Evolutionary conservation across 495 filamentous ascomycete genomes (phyloP).

Genomic region (Hypoxylon fragiforme): DNA sequence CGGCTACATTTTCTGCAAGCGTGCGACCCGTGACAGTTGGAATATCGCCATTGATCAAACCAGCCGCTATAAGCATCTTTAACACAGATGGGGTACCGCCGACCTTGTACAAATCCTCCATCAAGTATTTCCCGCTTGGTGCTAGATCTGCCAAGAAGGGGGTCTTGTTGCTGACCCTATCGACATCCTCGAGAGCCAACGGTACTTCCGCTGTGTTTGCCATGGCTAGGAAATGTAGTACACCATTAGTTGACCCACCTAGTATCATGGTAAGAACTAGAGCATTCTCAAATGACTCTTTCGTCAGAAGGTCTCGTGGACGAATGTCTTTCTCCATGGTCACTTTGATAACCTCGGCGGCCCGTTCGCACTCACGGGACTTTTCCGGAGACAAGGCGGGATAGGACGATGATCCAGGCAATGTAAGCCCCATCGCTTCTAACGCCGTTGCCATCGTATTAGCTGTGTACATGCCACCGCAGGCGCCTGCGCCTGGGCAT

Average conservation of each 20-base stretch:
- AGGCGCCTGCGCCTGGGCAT: constrained; percentile 91
- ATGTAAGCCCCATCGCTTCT: constrained; percentile 89
- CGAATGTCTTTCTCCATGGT: constrained; percentile 86
- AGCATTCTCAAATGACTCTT: constrained; percentile 88
- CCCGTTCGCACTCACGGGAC: constrained; percentile 86
- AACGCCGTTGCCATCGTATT: constrained; percentile 98
- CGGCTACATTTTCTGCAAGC: constrained; percentile 81
- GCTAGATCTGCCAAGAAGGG: constrained; percentile 94
- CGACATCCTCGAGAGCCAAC: constrained; percentile 84
- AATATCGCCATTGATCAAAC: constrained; percentile 80
- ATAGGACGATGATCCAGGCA: constrained; percentile 89
- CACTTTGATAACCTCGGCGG: constrained; percentile 79
- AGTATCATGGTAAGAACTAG: constrained; percentile 91
- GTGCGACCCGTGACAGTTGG: constrained; percentile 92
- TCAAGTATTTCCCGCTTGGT: constrained; percentile 83
- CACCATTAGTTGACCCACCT: constrained; percentile 88
- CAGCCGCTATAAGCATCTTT: constrained; percentile 84
- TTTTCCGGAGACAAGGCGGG: constrained; percentile 88
- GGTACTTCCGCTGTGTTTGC: constrained; percentile 84
- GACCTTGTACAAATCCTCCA: constrained; percentile 94
- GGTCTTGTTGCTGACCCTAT: constrained; percentile 84
- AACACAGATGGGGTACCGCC: constrained; percentile 90
- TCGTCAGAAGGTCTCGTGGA: constrained; percentile 82
- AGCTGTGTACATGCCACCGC: constrained; percentile 95
- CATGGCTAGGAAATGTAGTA: constrained; percentile 95